Percentiles rank a stretch among this genome's conserved stretches.
phyloP scores from a whole-genome alignment of 202 grass and related monocot genomes.

The Cymbopogon flexuosus region DNA sequence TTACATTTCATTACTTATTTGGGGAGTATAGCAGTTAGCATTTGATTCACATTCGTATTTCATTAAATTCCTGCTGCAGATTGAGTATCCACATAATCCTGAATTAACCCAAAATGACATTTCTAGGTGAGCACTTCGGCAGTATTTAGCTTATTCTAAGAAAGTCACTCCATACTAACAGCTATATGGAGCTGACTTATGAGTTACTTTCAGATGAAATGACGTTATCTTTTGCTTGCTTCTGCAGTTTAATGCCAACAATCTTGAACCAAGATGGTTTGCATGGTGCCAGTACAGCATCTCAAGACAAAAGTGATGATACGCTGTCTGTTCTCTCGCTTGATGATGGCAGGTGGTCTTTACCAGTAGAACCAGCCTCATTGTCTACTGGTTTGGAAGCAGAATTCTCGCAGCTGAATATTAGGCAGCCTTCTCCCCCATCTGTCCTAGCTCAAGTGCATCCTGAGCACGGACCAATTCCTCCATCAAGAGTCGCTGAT shows the following conservation, averaged over 20 bases:
- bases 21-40: background rate
- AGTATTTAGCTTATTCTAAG: slow-evolving; percentile 10
- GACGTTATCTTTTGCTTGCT: slow-evolving; percentile 15
- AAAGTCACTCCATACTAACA: background rate
- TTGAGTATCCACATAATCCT: slow-evolving; percentile 78
- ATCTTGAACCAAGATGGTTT: slow-evolving; percentile 53
- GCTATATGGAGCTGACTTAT: slow-evolving; percentile 19
- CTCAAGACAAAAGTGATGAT: slow-evolving; percentile 55
- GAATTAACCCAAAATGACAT: slow-evolving; percentile 63
- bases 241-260: slow-evolving; percentile 54
- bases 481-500: slow-evolving; percentile 80
- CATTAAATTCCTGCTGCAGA: slow-evolving; percentile 48
- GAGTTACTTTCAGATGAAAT: slow-evolving; percentile 23
- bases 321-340: slow-evolving; percentile 82
- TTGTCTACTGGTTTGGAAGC: slow-evolving; percentile 44
- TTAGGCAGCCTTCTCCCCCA: slow-evolving; percentile 68
- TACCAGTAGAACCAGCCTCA: slow-evolving; percentile 52
- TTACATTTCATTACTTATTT: background rate
- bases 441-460: slow-evolving; percentile 72
- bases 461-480: slow-evolving; percentile 46
- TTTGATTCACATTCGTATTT: slow-evolving; percentile 25
- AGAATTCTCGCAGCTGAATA: slow-evolving; percentile 71
- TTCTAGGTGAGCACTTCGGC: slow-evolving; percentile 52
- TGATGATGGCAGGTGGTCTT: slow-evolving; percentile 78
- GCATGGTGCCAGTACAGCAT: slow-evolving; percentile 37